Evolutionary conservation across 768 basidiomycete species (phyloP), one percentile per base, ranked within the genome.

Genomic region (Termitomyces sp.): DNA sequence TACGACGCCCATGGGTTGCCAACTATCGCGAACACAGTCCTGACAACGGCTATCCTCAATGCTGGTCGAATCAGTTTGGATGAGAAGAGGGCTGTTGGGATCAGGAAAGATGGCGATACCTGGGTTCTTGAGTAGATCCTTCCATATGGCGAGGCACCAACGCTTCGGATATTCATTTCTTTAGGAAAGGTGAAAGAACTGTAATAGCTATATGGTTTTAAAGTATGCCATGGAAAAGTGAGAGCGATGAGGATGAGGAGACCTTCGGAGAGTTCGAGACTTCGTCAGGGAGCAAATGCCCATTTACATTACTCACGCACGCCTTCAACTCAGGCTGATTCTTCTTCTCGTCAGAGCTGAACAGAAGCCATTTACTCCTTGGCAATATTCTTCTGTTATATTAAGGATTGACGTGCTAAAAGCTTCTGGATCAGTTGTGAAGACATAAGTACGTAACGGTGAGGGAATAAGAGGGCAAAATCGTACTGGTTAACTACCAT

Each of bases 21-120:
- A 37, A 96, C 95, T 22, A 92, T 95, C 69, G 81, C 83, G 45
- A 95, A 93, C 73, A 95, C 94, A 14, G 86, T 95, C 16, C 74
- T 91, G 64, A 91, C 89, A 18, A 93, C 92, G 12, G 91, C 91
- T 14, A 93, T 96, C 69, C 81, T 96, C 64, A 85, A 95, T 61
- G 95, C 95, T 27, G 95, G 95, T 14, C 84, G 95, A 55, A 87
- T 93, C 69, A 91, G 89, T 67, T 73, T 96, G 56, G 93, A 96
- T 71, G 93, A 96, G 81, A 92, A 89, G 76, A 76, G 93, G 60
- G 80, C 89, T 7, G 93, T 96, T 51, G 79, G 77, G 32, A 90
- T 97, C 71, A 85, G 79, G 77, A 84, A 85, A 73, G 79, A 78
- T 20, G 83, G 79, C 34, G 80, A 78, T 60, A 71, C 74, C 54